These are phyloP conservation scores for Stephanodiscus minutulus DNA, from an alignment of 108 stramenopile genomes.

Conservation along the genomic window DNA sequence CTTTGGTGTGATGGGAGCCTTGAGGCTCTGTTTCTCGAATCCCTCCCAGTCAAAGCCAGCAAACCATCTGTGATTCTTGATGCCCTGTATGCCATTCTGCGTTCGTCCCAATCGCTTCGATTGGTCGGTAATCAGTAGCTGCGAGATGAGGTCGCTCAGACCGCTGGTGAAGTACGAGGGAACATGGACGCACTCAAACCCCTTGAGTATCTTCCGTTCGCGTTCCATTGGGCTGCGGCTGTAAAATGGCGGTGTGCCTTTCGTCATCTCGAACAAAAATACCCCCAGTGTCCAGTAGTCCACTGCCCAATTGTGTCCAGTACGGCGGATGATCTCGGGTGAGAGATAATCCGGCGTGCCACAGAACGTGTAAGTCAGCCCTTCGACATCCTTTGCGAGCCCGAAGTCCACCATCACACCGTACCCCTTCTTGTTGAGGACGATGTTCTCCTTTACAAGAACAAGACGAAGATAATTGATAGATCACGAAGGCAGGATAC, in stretches of 20 bases:
- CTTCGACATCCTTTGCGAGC: slow-evolving; percentile 60
- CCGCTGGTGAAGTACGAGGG: slow-evolving; percentile 49
- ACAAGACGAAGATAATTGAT: slow-evolving; percentile 42
- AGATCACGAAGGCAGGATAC: slow-evolving; percentile 21
- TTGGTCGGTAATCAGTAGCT: slow-evolving; percentile 60
- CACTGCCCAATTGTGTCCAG: slow-evolving; percentile 74
- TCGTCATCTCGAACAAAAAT: slow-evolving; percentile 60
- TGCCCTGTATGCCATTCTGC: slow-evolving; percentile 40
- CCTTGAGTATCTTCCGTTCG: slow-evolving; percentile 40
- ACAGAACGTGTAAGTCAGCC: slow-evolving; percentile 59
- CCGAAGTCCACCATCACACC: slow-evolving; percentile 69
- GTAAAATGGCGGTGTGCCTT: slow-evolving; percentile 66
- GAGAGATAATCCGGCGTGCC: slow-evolving; percentile 70
- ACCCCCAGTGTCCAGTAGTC: slow-evolving; percentile 74
- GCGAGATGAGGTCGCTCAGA: slow-evolving; percentile 64
- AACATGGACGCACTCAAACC: slow-evolving; percentile 29
- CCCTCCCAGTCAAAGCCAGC: slow-evolving; percentile 54
- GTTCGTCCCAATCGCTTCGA: slow-evolving; percentile 69
- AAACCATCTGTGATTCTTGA: slow-evolving; percentile 46
- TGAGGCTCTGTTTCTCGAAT: slow-evolving; percentile 6
- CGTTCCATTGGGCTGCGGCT: slow-evolving; percentile 24
- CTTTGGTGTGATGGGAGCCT: neutral
- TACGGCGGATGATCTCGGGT: slow-evolving; percentile 59
- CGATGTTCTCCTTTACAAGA: slow-evolving; percentile 49
- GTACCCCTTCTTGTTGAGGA: slow-evolving; percentile 56